A percentile compares a stretch with the other conserved stretches of the same genome.
Conservation (phyloP, 2,329 filamentous ascomycete genomes). For the Hypoxylon sp. region DNA sequence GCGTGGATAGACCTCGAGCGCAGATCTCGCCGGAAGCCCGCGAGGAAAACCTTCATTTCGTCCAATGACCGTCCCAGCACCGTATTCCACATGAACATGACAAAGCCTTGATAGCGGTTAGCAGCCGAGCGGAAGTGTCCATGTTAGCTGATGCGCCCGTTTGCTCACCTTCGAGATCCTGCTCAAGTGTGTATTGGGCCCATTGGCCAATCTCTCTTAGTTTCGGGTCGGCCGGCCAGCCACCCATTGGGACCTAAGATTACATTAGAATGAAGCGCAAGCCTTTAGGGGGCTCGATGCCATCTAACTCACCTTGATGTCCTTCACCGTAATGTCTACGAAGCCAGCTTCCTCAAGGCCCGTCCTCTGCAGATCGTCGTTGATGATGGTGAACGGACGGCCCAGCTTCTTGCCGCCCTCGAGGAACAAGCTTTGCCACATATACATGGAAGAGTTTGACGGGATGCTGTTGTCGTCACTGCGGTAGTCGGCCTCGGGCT, state of each 20-base stretch:
- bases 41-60: slow-evolving; percentile 36
- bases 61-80: slow-evolving; percentile 28
- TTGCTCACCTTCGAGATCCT: slow-evolving; percentile 31
- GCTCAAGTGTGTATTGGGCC: slow-evolving; percentile 32
- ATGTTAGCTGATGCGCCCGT: not conserved
- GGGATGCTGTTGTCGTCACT: slow-evolving; percentile 35
- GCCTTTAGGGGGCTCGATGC: not conserved
- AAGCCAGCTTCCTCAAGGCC: slow-evolving; percentile 37
- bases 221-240: slow-evolving; percentile 49
- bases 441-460: slow-evolving; percentile 37
- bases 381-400: slow-evolving; percentile 37
- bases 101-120: slow-evolving; percentile 22
- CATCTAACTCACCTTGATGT: slow-evolving; percentile 28
- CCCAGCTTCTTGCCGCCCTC: slow-evolving; percentile 43
- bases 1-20: slow-evolving; percentile 22
- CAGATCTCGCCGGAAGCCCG: slow-evolving; percentile 29
- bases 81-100: slow-evolving; percentile 36
- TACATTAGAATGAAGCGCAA: slow-evolving; percentile 1
- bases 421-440: slow-evolving; percentile 43
- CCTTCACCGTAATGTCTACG: slow-evolving; percentile 22
- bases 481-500: slow-evolving; percentile 30
- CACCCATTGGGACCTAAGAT: slow-evolving; percentile 46
- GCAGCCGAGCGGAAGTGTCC: not conserved
- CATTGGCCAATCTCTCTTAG: slow-evolving; percentile 48
- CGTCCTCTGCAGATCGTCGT: slow-evolving; percentile 39